Conservation (phyloP, 202 grass and related monocot species). For the Miscanthus sacchariflorus region DNA sequence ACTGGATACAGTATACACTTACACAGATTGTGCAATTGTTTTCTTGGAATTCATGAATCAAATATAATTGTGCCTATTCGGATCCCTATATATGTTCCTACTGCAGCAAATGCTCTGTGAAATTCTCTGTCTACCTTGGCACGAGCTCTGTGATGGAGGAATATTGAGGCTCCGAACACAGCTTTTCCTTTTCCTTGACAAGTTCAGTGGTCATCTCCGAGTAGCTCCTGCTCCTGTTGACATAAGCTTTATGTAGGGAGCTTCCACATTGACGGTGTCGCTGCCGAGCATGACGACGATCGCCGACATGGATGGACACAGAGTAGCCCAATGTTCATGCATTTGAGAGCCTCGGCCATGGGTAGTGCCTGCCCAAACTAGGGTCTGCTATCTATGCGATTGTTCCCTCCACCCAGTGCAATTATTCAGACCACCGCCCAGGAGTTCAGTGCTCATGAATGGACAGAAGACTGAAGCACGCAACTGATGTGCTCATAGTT, state of each 20-base stretch:
- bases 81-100: background rate
- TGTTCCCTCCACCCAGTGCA: conserved; percentile 51
- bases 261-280: conserved; percentile 40
- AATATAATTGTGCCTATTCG: no score
- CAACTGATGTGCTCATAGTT: no score
- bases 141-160: background rate
- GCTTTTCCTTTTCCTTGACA: background rate
- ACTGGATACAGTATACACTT: no score
- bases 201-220: background rate
- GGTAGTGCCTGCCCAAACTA: conserved; percentile 33
- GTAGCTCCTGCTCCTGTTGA: conserved; percentile 26
- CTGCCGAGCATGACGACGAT: conserved; percentile 55
- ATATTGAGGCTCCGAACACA: background rate
- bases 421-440: background rate
- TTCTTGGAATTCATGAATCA: no score
- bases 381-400: conserved; percentile 44
- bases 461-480: no score
- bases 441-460: no score
- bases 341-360: conserved; percentile 48
- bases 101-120: background rate
- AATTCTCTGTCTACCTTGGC: background rate
- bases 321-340: conserved; percentile 50
- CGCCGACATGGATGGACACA: conserved; percentile 56
- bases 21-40: no score
- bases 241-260: conserved; percentile 39